Conservation (phyloP, 139 green algal species). For the Tetradesmus lagerheimii region DNA sequence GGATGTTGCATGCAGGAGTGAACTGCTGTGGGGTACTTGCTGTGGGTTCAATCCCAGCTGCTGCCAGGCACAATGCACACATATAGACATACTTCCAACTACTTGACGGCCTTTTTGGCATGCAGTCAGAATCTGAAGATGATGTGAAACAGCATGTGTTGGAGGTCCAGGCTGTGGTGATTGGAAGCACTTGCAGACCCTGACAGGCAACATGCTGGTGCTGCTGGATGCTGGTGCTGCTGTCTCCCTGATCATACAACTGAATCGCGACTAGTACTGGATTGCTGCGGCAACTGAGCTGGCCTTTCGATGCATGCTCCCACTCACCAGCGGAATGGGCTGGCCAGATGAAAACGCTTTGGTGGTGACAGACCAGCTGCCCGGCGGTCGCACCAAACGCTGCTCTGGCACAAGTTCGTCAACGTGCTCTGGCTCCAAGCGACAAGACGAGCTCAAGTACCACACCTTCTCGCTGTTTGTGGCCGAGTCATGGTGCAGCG, state of each 20-base stretch:
- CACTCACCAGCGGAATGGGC: constrained; percentile 57
- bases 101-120: no score
- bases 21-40: no score
- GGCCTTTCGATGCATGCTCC: background rate
- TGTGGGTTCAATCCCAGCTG: no score
- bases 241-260: background rate
- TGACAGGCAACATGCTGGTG: no score
- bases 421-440: constrained; percentile 52
- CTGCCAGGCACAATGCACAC: background rate
- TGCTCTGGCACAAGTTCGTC: constrained; percentile 23
- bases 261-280: no score
- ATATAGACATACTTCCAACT: background rate
- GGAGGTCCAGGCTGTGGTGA: background rate
- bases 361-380: constrained; percentile 44
- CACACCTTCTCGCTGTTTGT: constrained; percentile 50
- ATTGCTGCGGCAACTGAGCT: background rate
- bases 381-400: constrained; percentile 14
- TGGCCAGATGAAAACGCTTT: constrained; percentile 24
- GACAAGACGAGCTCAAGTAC: constrained; percentile 57
- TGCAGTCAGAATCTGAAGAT: background rate
- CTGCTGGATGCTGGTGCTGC: background rate
- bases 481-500: constrained; percentile 46
- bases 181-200: background rate
- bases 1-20: background rate
- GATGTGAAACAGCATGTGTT: background rate